These are phyloP conservation scores for Prunus persica DNA, from an alignment of 306 rosid species.

Conservation along the genomic window Prunus_persica_NCBIv2 NC_034012.1:8845501-8846000, in stretches of 20 bases:
- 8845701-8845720: neutral
- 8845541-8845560: neutral
- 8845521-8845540: constrained; percentile 13
- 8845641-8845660: constrained; percentile 69
- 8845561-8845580: neutral
- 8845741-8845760: no score
- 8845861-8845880: no score
- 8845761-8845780: no score
- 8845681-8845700: constrained; percentile 1
- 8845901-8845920: neutral
- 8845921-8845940: neutral
- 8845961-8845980: neutral
- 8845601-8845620: constrained; percentile 95
- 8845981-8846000: no score
- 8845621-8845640: constrained; percentile 95
- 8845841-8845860: no score
- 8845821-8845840: no score
- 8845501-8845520: neutral
- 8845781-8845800: no score
- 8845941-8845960: neutral
- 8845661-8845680: constrained; percentile 48
- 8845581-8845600: constrained; percentile 97
- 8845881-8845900: neutral
- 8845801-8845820: no score
- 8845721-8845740: neutral